Base-by-base conservation (phyloP, 164 flowering plant species). In the Cinnamomum chago region DNA sequence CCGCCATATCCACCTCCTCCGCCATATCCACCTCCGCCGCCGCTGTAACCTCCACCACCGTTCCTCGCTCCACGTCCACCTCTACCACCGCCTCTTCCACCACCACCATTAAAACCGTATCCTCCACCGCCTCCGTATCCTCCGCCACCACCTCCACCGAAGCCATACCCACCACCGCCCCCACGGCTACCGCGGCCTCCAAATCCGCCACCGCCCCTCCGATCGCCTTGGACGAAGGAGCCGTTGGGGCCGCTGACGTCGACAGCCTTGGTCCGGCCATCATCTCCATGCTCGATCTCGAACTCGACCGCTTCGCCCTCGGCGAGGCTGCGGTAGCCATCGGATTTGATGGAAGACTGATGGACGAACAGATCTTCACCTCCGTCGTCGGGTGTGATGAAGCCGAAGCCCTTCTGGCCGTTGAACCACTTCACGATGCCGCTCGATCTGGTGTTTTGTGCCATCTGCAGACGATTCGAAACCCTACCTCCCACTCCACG, bases 381-480 rank as follows among this genome's bases (percentile, higher is more conserved):
- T 1, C 94, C 96, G 12, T 91, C 93, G 35, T 84, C 80, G 0
- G 97, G 96, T 65, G 97, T 85, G 20, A 94, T 94, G 88, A 94
- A 94, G 0, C 98, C 98, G 25, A 80, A 92, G 1, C 98, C 98
- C 81, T 92, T 94, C 67, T 69, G 77, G 67, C 81, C 86, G 65
- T 81, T 89, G 82, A 92, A 94, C 98, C 98, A 94, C 88, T 92
- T 94, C 50, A 94, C 97, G 22, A 73, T 78, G 4, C 94, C 92
- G 0, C 77, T 83, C 68, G 78, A 40, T 73, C 88, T 77, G 14
- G 51, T 52, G 14, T 70, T 77, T 28, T 76, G 73, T 5, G 79
- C 81, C 83, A 81, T 81, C 18, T 18, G 22, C 10, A 66, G 1
- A 28, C 35, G 30, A 24, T 30, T 28, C 20, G n/a, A 15, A 28